A percentile compares a stretch with the other conserved stretches of the same genome.
phyloP scores from a whole-genome alignment of 176 grass and related monocot genomes.

The Sorghum bicolor region DNA sequence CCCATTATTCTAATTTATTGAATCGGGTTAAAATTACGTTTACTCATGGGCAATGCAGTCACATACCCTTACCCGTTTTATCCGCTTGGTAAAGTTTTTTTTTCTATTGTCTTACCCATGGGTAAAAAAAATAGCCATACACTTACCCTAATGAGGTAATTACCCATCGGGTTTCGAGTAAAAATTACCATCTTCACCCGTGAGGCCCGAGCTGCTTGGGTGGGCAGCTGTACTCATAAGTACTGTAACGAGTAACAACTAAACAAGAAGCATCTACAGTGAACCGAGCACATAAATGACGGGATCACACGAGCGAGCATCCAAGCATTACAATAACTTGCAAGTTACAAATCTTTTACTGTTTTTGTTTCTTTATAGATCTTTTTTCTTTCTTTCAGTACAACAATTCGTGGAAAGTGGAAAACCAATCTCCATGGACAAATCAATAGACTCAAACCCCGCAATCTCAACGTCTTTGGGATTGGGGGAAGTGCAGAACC shows the following conservation, averaged over 20 bases:
- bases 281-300: neutral
- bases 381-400: neutral
- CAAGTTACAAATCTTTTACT: constrained; percentile 37
- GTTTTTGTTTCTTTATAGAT: constrained; percentile 21
- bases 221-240: neutral
- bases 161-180: too few species aligned
- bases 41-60: too few species aligned
- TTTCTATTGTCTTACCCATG: too few species aligned
- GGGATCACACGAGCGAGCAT: neutral
- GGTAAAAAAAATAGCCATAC: too few species aligned
- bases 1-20: too few species aligned
- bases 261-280: neutral
- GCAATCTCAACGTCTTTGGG: constrained; percentile 7
- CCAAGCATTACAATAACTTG: constrained; percentile 23
- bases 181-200: too few species aligned
- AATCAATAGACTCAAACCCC: constrained; percentile 5
- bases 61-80: too few species aligned
- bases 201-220: too few species aligned
- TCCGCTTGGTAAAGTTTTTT: too few species aligned
- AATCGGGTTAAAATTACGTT: too few species aligned
- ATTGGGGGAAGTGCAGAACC: neutral
- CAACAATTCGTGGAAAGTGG: constrained; percentile 29
- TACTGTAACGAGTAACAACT: too few species aligned
- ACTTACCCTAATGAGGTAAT: too few species aligned
- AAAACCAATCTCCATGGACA: constrained; percentile 20